phyloP scores from a whole-genome alignment of 2,329 filamentous ascomycete species.

The Diaporthe ilicicola region DNA sequence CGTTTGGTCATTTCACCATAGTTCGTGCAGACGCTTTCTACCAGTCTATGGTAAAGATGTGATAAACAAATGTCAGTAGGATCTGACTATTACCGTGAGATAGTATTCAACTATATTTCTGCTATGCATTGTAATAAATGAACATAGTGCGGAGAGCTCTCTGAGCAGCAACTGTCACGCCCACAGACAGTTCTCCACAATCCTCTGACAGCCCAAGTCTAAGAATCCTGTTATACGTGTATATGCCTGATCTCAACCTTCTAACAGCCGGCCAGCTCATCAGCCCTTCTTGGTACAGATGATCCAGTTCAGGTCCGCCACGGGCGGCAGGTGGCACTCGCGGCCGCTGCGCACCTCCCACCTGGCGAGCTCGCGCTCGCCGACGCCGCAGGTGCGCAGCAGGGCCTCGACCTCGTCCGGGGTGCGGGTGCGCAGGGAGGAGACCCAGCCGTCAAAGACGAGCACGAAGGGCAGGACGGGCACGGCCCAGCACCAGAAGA shows the following conservation, averaged over 20 bases:
- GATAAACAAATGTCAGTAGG: neutral
- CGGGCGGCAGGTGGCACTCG: slow-evolving; percentile 58
- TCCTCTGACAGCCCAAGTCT: too few relatives aligned
- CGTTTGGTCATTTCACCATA: too few relatives aligned
- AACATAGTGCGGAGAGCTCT: neutral
- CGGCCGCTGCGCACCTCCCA: slow-evolving; percentile 61
- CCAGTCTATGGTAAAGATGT: too few relatives aligned
- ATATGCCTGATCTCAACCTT: neutral
- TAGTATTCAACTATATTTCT: too few relatives aligned
- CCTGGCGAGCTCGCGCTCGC: slow-evolving; percentile 42
- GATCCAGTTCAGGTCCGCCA: slow-evolving; percentile 61
- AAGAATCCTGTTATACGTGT: neutral
- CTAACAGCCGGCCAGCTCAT: neutral
- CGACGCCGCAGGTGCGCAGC: slow-evolving; percentile 60
- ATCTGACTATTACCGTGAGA: neutral
- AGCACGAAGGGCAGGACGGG: slow-evolving; percentile 74
- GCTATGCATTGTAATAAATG: neutral
- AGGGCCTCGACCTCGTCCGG: slow-evolving; percentile 70
- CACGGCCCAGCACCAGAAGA: slow-evolving; percentile 72
- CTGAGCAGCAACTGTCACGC: too few relatives aligned
- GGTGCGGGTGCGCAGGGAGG: slow-evolving; percentile 72
- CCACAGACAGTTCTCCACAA: too few relatives aligned
- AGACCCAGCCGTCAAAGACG: slow-evolving; percentile 74
- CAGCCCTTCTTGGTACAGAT: slow-evolving; percentile 52
- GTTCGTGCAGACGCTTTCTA: too few relatives aligned